A percentile compares a stretch with the other conserved stretches of the same genome.
Conservation (phyloP, 2,329 filamentous ascomycete species). For the Diaporthe sp. region DNA sequence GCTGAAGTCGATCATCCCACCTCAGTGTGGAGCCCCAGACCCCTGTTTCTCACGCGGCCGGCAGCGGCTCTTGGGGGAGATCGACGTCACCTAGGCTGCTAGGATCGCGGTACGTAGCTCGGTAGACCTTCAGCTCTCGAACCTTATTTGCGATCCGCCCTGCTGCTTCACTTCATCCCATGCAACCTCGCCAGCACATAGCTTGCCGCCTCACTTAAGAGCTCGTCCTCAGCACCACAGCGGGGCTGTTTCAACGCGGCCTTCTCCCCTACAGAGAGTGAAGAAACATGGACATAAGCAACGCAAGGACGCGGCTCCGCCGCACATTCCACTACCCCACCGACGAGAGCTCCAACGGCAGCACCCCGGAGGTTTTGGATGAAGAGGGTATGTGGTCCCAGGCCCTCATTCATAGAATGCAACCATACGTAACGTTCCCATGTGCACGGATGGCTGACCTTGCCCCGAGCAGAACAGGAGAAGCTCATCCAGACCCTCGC, state of each 20-base stretch:
- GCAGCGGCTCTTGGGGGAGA: constrained; percentile 24
- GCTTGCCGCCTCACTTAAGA: neutral
- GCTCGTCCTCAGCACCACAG: neutral
- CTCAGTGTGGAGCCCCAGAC: constrained; percentile 4
- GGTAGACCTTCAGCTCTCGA: constrained; percentile 5
- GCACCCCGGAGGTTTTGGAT: constrained; percentile 74
- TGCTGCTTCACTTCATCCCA: neutral
- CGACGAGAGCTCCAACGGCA: constrained; percentile 67
- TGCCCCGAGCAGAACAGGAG: constrained; percentile 69
- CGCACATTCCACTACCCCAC: constrained; percentile 82
- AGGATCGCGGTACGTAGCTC: neutral
- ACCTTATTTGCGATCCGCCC: constrained; percentile 15
- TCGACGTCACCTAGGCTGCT: constrained; percentile 15
- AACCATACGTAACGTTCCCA: constrained; percentile 9
- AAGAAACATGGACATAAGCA: constrained; percentile 43
- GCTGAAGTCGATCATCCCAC: constrained; percentile 39
- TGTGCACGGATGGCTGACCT: constrained; percentile 63
- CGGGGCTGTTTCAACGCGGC: neutral
- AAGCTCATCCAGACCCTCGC: constrained; percentile 69
- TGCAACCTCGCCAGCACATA: constrained; percentile 21
- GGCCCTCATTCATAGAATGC: neutral
- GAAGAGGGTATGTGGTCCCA: constrained; percentile 72
- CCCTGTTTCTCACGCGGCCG: constrained; percentile 33
- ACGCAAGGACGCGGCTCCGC: constrained; percentile 72
- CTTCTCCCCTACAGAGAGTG: neutral